These are phyloP conservation scores for Coemansia sp. DNA, from an alignment of 192 early-diverging fungal genomes.

Conservation along the genomic window DNA sequence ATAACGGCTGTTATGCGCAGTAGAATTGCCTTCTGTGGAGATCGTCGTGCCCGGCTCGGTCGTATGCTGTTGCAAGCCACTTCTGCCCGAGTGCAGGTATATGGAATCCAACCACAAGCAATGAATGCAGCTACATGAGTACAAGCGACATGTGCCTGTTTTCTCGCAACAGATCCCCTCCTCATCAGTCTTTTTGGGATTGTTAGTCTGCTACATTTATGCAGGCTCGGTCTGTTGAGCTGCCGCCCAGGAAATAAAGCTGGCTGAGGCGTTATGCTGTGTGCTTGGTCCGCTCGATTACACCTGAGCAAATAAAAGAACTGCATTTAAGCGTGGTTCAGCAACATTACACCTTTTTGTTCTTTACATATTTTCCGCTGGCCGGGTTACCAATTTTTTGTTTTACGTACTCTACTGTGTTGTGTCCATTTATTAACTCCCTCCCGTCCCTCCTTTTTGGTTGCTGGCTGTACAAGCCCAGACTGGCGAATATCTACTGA, in stretches of 20 bases:
- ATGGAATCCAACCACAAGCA: neutral
- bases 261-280: neutral
- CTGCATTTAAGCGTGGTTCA: neutral
- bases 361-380: neutral
- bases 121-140: neutral
- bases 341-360: neutral
- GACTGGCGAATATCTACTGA: neutral
- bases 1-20: neutral
- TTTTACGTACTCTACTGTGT: neutral
- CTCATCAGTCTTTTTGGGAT: neutral
- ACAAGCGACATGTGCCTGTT: neutral
- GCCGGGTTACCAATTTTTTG: neutral
- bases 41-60: neutral
- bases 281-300: neutral
- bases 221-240: neutral
- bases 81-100: neutral
- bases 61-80: neutral
- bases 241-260: neutral
- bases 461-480: neutral
- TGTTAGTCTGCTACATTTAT: neutral
- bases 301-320: neutral
- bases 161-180: neutral
- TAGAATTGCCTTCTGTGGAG: slow-evolving; percentile 2
- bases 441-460: neutral
- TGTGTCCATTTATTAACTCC: slow-evolving; percentile 2